A percentile compares a stretch with the other conserved stretches of the same genome.
Conservation (phyloP, 129 eudicot species). For the Rutidosis leptorrhynchoides region DNA sequence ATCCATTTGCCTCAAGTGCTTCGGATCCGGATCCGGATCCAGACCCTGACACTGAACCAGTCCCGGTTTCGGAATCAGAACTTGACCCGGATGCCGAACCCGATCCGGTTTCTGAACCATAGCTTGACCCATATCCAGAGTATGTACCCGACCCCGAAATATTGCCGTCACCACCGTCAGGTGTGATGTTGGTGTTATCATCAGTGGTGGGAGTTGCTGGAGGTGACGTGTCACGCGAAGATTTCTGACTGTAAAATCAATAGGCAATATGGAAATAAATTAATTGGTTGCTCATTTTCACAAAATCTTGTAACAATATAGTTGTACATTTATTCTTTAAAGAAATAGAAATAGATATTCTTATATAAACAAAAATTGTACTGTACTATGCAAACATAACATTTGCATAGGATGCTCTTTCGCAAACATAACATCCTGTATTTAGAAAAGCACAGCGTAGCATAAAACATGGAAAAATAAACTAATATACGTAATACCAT, state of each 20-base stretch:
- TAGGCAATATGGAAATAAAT: too few species aligned
- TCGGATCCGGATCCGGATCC: slow-evolving; percentile 53
- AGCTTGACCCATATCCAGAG: slow-evolving; percentile 24
- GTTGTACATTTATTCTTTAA: background rate
- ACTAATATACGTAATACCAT: background rate
- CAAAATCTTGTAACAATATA: background rate
- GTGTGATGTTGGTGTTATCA: slow-evolving; percentile 26
- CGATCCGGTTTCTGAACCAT: slow-evolving; percentile 32
- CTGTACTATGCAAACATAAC: too few species aligned
- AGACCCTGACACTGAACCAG: slow-evolving; percentile 32
- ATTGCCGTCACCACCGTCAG: slow-evolving; percentile 33
- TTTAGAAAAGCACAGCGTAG: too few species aligned
- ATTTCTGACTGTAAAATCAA: slow-evolving; percentile 73
- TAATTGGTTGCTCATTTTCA: background rate
- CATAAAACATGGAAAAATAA: background rate
- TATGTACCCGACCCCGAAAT: slow-evolving; percentile 31
- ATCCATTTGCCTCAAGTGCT: slow-evolving; percentile 67
- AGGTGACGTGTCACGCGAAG: slow-evolving; percentile 65
- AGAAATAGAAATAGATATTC: too few species aligned
- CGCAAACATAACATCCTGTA: background rate
- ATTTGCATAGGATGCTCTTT: slow-evolving; percentile 7
- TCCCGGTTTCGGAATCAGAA: slow-evolving; percentile 23
- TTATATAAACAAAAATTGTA: too few species aligned
- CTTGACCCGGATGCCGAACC: slow-evolving; percentile 26
- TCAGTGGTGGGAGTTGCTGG: slow-evolving; percentile 42